phyloP scores from a whole-genome alignment of 2,329 filamentous ascomycete species.

The Fusarium protoensiforme region DNA sequence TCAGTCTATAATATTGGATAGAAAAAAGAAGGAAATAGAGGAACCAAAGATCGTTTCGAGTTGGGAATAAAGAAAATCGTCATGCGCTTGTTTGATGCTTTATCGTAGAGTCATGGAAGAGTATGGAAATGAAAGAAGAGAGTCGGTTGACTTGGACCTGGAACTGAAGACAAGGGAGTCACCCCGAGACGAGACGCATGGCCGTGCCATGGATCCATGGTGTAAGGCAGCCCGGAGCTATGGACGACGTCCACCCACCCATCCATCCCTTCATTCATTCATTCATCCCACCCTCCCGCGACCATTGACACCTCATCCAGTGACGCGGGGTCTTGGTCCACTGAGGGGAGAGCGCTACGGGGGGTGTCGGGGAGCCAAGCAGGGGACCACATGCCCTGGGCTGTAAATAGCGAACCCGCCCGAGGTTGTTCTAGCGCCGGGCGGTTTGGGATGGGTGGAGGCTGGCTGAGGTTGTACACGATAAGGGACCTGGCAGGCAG shows the following conservation, averaged over 20 bases:
- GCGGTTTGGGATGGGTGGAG: slow-evolving; percentile 3
- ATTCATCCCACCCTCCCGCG: not conserved
- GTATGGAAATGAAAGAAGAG: slow-evolving; percentile 37
- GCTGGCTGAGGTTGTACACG: slow-evolving; percentile 9
- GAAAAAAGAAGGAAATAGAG: slow-evolving; percentile 6
- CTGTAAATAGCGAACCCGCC: slow-evolving; percentile 3
- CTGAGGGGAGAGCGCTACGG: slow-evolving; percentile 1
- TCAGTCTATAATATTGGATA: slow-evolving; percentile 30
- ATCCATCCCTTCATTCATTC: not conserved
- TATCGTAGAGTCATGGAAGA: slow-evolving; percentile 42
- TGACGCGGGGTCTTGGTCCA: slow-evolving; percentile 29
- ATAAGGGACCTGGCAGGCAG: slow-evolving; percentile 27
- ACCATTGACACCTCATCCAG: not conserved
- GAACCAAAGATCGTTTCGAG: slow-evolving; percentile 31
- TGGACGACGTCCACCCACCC: not conserved
- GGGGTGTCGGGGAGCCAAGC: slow-evolving; percentile 14
- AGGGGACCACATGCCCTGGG: slow-evolving; percentile 31
- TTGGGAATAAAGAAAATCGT: slow-evolving; percentile 27
- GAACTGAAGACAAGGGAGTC: slow-evolving; percentile 19
- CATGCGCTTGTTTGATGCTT: slow-evolving; percentile 40
- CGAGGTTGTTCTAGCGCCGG: slow-evolving; percentile 25
- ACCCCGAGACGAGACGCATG: slow-evolving; percentile 14
- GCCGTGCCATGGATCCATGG: slow-evolving; percentile 20
- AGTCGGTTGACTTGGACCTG: slow-evolving; percentile 15
- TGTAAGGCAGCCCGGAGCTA: slow-evolving; percentile 23